phyloP scores from a whole-genome alignment of 345 rosid species.

The Murraya paniculata region DNA sequence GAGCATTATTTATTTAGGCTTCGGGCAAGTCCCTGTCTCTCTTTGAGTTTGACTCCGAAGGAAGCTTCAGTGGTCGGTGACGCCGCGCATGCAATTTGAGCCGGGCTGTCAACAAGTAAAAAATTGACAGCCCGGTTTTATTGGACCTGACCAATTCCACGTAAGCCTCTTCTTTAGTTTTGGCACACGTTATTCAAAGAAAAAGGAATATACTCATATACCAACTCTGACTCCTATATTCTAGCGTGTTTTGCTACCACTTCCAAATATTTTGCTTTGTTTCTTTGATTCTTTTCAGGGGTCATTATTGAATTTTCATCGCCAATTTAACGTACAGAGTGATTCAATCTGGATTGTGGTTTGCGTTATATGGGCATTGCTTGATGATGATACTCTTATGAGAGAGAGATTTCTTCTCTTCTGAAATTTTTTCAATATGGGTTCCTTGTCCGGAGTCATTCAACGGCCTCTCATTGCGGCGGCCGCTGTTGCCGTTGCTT shows the following conservation, averaged over 20 bases:
- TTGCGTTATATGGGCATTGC: neutral
- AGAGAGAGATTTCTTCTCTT: slow-evolving; percentile 19
- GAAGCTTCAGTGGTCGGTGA: slow-evolving; percentile 20
- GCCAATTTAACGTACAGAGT: slow-evolving; percentile 19
- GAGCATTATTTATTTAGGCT: neutral
- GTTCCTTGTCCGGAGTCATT: slow-evolving; percentile 68
- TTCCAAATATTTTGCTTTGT: neutral
- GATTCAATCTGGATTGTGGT: neutral
- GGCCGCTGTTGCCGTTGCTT: slow-evolving; percentile 73
- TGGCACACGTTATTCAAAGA: too few relatives aligned
- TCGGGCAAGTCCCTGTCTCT: neutral
- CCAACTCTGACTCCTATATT: neutral
- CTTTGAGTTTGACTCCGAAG: neutral
- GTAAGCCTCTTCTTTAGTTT: neutral
- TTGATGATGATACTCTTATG: slow-evolving; percentile 26
- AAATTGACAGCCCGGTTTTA: slow-evolving; percentile 28
- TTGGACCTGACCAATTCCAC: slow-evolving; percentile 6
- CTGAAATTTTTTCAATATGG: slow-evolving; percentile 40
- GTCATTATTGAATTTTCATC: neutral
- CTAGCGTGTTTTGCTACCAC: neutral
- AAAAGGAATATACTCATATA: neutral
- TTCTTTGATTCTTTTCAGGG: neutral
- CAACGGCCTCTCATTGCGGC: slow-evolving; percentile 93
- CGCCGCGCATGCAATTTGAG: neutral
- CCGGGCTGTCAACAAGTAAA: slow-evolving; percentile 26